Conservation (phyloP, 2,329 filamentous ascomycete species). For the Colletotrichum sp. region DNA sequence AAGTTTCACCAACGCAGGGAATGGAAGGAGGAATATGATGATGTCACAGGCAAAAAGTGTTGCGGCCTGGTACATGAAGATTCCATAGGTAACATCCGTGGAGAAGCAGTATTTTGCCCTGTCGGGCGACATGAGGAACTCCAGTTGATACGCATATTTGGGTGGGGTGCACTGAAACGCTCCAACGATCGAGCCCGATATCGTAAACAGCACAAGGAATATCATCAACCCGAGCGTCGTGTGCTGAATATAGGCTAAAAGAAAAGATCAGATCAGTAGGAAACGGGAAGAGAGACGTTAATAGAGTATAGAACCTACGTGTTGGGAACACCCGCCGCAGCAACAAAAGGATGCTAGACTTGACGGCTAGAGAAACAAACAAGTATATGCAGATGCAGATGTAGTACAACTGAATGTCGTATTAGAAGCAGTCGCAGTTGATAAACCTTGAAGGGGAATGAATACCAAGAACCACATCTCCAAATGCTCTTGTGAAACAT, state of each 20-base stretch:
- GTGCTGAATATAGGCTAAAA: background rate
- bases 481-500: background rate
- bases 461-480: background rate
- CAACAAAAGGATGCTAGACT: background rate
- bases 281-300: background rate
- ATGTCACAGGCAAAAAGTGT: background rate
- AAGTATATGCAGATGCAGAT: background rate
- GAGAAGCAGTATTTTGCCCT: background rate
- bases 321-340: background rate
- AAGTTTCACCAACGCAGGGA: background rate
- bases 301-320: background rate
- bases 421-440: background rate
- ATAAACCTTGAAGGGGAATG: background rate
- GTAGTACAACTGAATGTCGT: background rate
- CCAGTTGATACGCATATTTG: background rate
- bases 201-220: background rate
- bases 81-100: background rate
- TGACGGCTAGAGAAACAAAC: background rate
- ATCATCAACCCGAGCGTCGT: background rate
- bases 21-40: background rate
- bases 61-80: background rate
- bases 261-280: background rate
- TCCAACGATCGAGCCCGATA: background rate
- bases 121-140: background rate
- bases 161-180: background rate